These are phyloP conservation scores for Amanita subjunquillea DNA, from an alignment of 768 basidiomycete species.

Conservation along the genomic window DNA sequence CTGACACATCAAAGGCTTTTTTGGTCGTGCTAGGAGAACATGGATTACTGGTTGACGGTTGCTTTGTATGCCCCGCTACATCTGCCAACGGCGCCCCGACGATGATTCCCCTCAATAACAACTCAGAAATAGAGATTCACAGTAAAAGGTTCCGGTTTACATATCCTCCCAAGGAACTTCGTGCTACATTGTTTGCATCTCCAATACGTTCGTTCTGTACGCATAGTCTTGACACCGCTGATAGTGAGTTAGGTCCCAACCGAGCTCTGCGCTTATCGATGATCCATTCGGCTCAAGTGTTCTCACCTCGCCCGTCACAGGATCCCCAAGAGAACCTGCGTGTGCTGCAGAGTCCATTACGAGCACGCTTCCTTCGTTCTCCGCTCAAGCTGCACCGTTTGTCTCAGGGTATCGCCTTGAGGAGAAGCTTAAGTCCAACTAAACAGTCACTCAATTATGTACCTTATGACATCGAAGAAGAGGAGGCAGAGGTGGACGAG, in stretches of 20 bases:
- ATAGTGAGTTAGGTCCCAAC: slow-evolving; percentile 13
- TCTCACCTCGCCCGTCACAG: slow-evolving; percentile 50
- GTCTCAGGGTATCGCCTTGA: slow-evolving; percentile 11
- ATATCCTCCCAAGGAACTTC: slow-evolving; percentile 67
- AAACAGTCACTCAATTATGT: background rate
- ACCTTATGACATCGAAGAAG: background rate
- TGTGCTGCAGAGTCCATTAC: slow-evolving; percentile 50
- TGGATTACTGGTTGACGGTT: slow-evolving; percentile 55
- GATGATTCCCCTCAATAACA: slow-evolving; percentile 56
- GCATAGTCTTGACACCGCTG: background rate
- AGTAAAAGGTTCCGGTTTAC: slow-evolving; percentile 62
- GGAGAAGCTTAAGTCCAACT: slow-evolving; percentile 3
- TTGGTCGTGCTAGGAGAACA: slow-evolving; percentile 47
- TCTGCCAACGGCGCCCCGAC: slow-evolving; percentile 22
- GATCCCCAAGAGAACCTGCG: slow-evolving; percentile 56
- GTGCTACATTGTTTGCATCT: slow-evolving; percentile 38
- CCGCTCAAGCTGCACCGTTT: slow-evolving; percentile 17
- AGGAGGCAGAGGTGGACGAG: slow-evolving; percentile 24
- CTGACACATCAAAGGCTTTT: slow-evolving; percentile 40
- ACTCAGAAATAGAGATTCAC: slow-evolving; percentile 58
- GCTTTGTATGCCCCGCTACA: slow-evolving; percentile 41
- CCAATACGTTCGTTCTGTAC: slow-evolving; percentile 30
- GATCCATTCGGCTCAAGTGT: slow-evolving; percentile 67
- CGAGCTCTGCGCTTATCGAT: slow-evolving; percentile 60
- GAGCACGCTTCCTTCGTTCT: slow-evolving; percentile 23